Conservation (phyloP, 2,329 filamentous ascomycete species). For the Delphinella strobiligena region DNA sequence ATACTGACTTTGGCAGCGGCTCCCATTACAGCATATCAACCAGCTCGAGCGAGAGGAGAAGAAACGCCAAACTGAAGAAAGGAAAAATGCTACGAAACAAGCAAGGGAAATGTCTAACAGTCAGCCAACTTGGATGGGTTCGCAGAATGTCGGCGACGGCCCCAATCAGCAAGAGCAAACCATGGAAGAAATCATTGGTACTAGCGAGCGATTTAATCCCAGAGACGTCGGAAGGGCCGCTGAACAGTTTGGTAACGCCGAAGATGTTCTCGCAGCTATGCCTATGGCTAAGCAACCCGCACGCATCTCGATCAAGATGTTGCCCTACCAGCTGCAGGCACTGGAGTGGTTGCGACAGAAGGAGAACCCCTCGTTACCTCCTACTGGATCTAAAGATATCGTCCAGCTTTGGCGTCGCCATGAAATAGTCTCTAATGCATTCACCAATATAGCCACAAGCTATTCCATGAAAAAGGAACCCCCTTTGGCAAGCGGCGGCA, state of each 20-base stretch:
- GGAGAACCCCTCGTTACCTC: constrained; percentile 57
- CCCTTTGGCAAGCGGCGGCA: constrained; percentile 62
- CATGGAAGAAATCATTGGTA: constrained; percentile 52
- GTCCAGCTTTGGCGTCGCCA: constrained; percentile 67
- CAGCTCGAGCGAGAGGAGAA: constrained; percentile 25
- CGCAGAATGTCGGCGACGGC: constrained; percentile 15
- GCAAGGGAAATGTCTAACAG: constrained; percentile 21
- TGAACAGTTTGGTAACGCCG: constrained; percentile 59
- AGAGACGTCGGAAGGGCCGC: constrained; percentile 52
- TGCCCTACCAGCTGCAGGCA: constrained; percentile 72
- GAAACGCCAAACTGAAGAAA: constrained; percentile 18
- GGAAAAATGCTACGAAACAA: constrained; percentile 10
- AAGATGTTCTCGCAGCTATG: constrained; percentile 58
- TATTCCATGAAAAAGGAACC: constrained; percentile 50
- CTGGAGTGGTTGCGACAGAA: constrained; percentile 71
- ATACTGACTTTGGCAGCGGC: no score
- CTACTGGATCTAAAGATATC: constrained; percentile 43
- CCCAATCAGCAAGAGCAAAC: constrained; percentile 27
- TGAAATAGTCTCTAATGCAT: constrained; percentile 28
- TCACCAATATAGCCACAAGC: constrained; percentile 59
- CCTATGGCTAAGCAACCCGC: constrained; percentile 59
- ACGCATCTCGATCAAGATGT: constrained; percentile 51
- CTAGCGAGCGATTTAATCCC: constrained; percentile 56
- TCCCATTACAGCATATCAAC: constrained; percentile 41
- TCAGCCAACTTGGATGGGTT: constrained; percentile 11